phyloP scores from a whole-genome alignment of 257 asterid species.

The Hygrophila difformis region DNA sequence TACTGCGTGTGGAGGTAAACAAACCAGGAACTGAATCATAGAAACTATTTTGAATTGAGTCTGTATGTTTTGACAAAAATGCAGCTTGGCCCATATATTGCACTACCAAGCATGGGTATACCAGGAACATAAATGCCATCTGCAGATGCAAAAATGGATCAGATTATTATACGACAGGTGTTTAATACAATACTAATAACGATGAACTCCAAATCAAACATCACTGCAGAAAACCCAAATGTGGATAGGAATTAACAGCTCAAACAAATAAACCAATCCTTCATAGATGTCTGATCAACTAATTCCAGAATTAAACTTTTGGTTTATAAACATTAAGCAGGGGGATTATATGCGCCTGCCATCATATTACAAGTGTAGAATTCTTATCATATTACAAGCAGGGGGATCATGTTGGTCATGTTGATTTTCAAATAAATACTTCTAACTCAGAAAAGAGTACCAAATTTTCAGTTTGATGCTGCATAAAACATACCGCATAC shows the following conservation, averaged over 20 bases:
- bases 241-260: background rate
- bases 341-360: too few species aligned
- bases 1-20: constrained; percentile 13
- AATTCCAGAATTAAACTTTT: too few species aligned
- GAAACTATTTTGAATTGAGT: constrained; percentile 54
- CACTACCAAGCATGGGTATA: constrained; percentile 83
- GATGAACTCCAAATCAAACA: constrained; percentile 2
- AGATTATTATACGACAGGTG: background rate
- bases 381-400: too few species aligned
- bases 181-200: background rate
- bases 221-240: constrained; percentile 5
- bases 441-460: too few species aligned
- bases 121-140: constrained; percentile 65
- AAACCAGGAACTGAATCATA: constrained; percentile 78
- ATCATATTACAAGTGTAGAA: too few species aligned
- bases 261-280: too few species aligned
- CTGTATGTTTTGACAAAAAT: constrained; percentile 60
- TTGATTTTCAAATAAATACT: too few species aligned
- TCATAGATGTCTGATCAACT: too few species aligned
- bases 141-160: constrained; percentile 27
- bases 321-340: too few species aligned
- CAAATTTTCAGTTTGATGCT: too few species aligned
- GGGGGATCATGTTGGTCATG: too few species aligned
- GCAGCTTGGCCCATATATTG: constrained; percentile 99
- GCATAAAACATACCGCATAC: too few species aligned